Evolutionary conservation across 1,284 basidiomycete genomes (phyloP).

Genomic region (Pisolithus thermaeus): DNA sequence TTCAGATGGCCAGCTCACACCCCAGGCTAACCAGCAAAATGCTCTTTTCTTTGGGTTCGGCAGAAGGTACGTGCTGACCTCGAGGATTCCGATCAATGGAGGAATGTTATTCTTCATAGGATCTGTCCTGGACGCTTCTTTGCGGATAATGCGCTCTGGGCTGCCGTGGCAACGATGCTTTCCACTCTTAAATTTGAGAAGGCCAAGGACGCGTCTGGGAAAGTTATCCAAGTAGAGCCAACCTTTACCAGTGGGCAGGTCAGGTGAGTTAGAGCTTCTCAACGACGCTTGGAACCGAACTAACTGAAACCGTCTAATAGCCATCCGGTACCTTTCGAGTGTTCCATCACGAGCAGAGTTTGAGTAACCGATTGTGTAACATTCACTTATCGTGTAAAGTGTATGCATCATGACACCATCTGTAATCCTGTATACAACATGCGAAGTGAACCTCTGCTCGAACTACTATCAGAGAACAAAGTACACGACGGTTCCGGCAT

Average conservation of each 20-base stretch:
- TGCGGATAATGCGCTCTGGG: conserved; percentile 2
- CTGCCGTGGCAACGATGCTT: not conserved
- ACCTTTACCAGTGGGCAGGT: not conserved
- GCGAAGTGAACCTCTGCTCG: no score
- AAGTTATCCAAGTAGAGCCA: not conserved
- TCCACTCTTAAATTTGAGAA: conserved; percentile 2
- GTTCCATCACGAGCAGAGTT: not conserved
- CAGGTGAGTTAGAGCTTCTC: not conserved
- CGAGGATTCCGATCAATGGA: not conserved
- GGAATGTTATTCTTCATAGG: not conserved
- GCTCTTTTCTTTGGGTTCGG: conserved; percentile 5
- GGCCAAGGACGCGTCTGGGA: not conserved
- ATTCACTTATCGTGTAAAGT: no score
- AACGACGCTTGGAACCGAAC: no score
- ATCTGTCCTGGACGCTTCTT: conserved; percentile 3
- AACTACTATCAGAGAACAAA: no score
- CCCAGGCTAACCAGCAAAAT: not conserved
- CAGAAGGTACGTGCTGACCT: not conserved
- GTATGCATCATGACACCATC: no score
- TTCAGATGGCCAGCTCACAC: not conserved
- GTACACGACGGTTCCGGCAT: no score
- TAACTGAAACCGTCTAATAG: not conserved
- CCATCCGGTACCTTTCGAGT: not conserved
- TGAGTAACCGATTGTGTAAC: not conserved
- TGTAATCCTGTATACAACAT: no score